phyloP scores from a whole-genome alignment of 768 basidiomycete genomes.

The Xerocomus spinulosus region DNA sequence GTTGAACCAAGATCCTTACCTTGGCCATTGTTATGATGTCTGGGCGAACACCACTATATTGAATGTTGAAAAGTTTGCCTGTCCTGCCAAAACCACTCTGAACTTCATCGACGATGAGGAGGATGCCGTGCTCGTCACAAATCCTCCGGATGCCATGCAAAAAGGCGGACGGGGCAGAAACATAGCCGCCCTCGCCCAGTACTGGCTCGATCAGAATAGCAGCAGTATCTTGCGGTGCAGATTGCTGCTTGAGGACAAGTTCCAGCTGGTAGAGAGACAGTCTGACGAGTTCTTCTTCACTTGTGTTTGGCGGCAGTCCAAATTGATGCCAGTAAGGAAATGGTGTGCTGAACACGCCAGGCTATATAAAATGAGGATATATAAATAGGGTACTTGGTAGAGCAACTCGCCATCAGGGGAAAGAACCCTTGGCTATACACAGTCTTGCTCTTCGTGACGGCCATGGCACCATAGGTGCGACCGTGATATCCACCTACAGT shows the following conservation, averaged over 20 bases:
- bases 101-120: constrained; percentile 84
- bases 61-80: constrained; percentile 76
- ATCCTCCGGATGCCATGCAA: constrained; percentile 72
- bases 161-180: constrained; percentile 79
- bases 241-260: constrained; percentile 75
- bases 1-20: constrained; percentile 33
- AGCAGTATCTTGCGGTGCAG: constrained; percentile 79
- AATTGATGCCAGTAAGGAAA: constrained; percentile 95
- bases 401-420: constrained; percentile 71
- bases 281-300: constrained; percentile 52
- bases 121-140: constrained; percentile 83
- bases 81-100: constrained; percentile 90
- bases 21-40: constrained; percentile 91
- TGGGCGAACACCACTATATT: constrained; percentile 79
- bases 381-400: neutral
- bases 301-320: constrained; percentile 51
- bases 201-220: constrained; percentile 94
- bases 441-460: constrained; percentile 91
- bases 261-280: constrained; percentile 78
- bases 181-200: constrained; percentile 93
- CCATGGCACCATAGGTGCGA: constrained; percentile 90
- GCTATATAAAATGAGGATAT: constrained; percentile 39
- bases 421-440: constrained; percentile 75
- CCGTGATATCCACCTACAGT: constrained; percentile 79
- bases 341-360: constrained; percentile 74